These are phyloP conservation scores for Lactarius pseudohatsudake DNA, from an alignment of 768 basidiomycete species.

Conservation along the genomic window DNA sequence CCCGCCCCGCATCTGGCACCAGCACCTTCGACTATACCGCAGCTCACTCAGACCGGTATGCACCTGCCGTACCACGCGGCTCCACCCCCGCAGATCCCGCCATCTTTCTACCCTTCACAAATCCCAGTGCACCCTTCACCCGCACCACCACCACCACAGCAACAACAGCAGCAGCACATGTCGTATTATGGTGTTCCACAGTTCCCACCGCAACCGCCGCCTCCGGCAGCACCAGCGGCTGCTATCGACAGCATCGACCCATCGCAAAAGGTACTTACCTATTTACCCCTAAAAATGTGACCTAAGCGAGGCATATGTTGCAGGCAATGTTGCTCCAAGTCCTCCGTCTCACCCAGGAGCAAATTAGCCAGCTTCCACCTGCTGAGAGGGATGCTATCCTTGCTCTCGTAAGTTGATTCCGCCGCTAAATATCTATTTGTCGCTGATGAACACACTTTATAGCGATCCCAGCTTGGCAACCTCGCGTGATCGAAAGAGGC, in stretches of 20 bases:
- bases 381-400: slow-evolving; percentile 74
- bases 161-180: slow-evolving; percentile 34
- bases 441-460: neutral
- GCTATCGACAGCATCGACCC: slow-evolving; percentile 26
- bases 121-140: slow-evolving; percentile 38
- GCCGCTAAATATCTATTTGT: neutral
- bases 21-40: slow-evolving; percentile 32
- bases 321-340: slow-evolving; percentile 88
- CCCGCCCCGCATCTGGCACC: slow-evolving; percentile 32
- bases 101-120: slow-evolving; percentile 31
- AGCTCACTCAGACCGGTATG: slow-evolving; percentile 29
- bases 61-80: slow-evolving; percentile 28
- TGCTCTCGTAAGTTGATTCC: slow-evolving; percentile 23
- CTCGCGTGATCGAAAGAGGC: slow-evolving; percentile 12
- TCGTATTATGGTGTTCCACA: slow-evolving; percentile 31
- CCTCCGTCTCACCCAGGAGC: slow-evolving; percentile 73
- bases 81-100: slow-evolving; percentile 23
- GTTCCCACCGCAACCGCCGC: slow-evolving; percentile 38
- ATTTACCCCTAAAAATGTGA: slow-evolving; percentile 1
- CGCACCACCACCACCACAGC: slow-evolving; percentile 36
- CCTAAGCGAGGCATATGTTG: slow-evolving; percentile 6
- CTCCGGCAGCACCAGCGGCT: slow-evolving; percentile 38
- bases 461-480: slow-evolving; percentile 27
- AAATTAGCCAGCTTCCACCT: slow-evolving; percentile 79
- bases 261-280: slow-evolving; percentile 26